phyloP scores from a whole-genome alignment of 2,329 filamentous ascomycete species.

The Magnaporthiopsis rhizophila region DNA sequence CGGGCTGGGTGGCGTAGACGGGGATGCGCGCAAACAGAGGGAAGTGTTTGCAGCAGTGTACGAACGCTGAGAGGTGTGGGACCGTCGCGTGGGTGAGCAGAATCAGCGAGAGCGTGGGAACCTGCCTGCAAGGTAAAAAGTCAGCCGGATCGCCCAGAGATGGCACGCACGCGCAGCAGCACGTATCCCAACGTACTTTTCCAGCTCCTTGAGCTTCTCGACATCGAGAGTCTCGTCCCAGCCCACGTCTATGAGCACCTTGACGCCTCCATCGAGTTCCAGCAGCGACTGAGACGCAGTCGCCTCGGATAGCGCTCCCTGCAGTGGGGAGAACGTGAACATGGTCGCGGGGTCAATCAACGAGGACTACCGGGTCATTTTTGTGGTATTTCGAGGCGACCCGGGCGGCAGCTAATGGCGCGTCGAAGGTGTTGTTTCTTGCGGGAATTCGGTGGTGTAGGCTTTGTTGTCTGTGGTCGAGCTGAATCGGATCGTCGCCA shows the following conservation, averaged over 20 bases:
- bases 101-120: conserved; percentile 85
- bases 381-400: neutral
- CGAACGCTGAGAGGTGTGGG: conserved; percentile 85
- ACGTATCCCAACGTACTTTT: conserved; percentile 55
- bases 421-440: neutral
- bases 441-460: neutral
- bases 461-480: neutral
- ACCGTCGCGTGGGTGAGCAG: conserved; percentile 91
- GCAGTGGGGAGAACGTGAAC: conserved; percentile 92
- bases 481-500: too few relatives aligned
- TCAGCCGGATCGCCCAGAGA: conserved; percentile 9
- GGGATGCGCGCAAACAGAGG: conserved; percentile 87
- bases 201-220: conserved; percentile 74
- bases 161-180: neutral
- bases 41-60: conserved; percentile 94
- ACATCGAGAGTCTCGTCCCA: conserved; percentile 92
- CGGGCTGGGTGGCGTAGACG: conserved; percentile 87
- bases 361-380: neutral
- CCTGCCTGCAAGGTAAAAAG: conserved; percentile 51
- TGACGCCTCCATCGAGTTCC: conserved; percentile 93
- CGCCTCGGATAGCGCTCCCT: conserved; percentile 83
- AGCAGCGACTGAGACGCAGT: conserved; percentile 89
- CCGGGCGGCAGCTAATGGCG: neutral
- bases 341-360: conserved; percentile 39
- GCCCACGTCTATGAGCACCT: conserved; percentile 87